These are phyloP conservation scores for Cyamopsis tetragonoloba DNA, from an alignment of 306 rosid species.

Conservation along the genomic window DNA sequence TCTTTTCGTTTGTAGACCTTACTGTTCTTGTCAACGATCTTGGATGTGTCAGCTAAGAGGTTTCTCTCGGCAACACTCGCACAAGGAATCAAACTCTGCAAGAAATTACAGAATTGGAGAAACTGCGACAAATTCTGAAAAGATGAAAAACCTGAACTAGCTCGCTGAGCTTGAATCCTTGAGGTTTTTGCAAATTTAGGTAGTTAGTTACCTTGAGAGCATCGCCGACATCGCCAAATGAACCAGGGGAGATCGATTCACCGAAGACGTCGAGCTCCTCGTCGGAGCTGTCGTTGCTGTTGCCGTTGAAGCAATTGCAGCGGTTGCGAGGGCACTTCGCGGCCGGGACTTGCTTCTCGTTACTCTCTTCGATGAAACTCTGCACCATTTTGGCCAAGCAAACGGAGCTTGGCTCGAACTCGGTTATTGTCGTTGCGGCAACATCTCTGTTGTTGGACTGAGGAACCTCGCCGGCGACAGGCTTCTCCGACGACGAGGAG, in stretches of 20 bases:
- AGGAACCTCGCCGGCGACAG: slow-evolving; percentile 33
- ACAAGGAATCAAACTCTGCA: slow-evolving; percentile 70
- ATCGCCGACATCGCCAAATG: slow-evolving; percentile 61
- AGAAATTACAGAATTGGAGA: neutral
- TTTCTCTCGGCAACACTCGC: slow-evolving; percentile 79
- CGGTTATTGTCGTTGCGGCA: slow-evolving; percentile 1
- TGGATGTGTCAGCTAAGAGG: slow-evolving; percentile 84
- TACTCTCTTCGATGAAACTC: slow-evolving; percentile 76
- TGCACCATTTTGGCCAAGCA: slow-evolving; percentile 91
- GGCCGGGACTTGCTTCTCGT: slow-evolving; percentile 54
- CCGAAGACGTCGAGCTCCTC: slow-evolving; percentile 72
- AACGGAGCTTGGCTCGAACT: slow-evolving; percentile 82
- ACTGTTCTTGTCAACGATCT: slow-evolving; percentile 69
- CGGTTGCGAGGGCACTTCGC: slow-evolving; percentile 69
- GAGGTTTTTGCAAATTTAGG: neutral
- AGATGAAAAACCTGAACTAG: slow-evolving; percentile 6
- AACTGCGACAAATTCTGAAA: slow-evolving; percentile 9
- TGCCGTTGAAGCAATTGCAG: slow-evolving; percentile 92
- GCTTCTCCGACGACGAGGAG: slow-evolving; percentile 55
- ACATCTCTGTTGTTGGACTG: slow-evolving; percentile 36
- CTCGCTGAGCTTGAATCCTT: neutral
- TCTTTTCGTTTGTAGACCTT: slow-evolving; percentile 63
- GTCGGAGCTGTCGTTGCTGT: slow-evolving; percentile 80
- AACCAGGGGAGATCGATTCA: slow-evolving; percentile 54
- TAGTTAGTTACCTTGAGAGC: slow-evolving; percentile 57